Evolutionary conservation across 106 monocot species (phyloP).

Genomic region (Dioscorea dumetorum): DNA sequence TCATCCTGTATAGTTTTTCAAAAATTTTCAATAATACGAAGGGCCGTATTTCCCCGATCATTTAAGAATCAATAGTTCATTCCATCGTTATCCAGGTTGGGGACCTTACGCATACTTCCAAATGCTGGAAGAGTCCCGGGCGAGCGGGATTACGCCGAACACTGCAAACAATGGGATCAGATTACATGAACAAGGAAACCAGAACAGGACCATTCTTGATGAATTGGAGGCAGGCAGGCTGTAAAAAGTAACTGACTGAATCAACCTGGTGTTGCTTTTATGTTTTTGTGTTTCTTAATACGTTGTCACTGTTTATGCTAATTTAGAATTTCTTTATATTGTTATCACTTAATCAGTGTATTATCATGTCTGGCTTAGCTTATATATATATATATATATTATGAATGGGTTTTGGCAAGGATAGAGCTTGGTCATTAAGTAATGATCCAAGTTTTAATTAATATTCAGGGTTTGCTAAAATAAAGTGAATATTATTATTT

Average conservation of each 20-base stretch:
- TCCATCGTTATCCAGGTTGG: constrained; percentile 19
- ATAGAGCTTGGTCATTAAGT: too few species aligned
- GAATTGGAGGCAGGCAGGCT: constrained; percentile 18
- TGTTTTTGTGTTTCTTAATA: too few species aligned
- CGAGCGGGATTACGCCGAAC: not conserved
- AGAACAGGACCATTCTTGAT: not conserved
- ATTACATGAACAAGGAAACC: not conserved
- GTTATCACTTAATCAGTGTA: too few species aligned
- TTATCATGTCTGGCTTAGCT: too few species aligned
- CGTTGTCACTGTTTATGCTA: too few species aligned
- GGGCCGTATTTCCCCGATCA: not conserved
- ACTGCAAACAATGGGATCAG: not conserved
- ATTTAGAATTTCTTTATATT: too few species aligned
- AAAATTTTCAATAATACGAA: not conserved
- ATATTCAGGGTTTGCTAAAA: too few species aligned
- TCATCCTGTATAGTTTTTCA: not conserved
- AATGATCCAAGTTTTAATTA: too few species aligned
- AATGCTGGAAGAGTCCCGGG: constrained; percentile 25
- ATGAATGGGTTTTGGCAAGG: too few species aligned
- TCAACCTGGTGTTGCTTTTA: too few species aligned
- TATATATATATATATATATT: too few species aligned
- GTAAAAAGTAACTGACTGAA: not conserved
- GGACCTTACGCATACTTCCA: constrained; percentile 34
- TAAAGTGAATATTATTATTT: too few species aligned
- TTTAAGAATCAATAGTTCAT: not conserved